Evolutionary conservation across 192 early-diverging fungal genomes (phyloP), one percentile per base, ranked within the genome.

Genomic region (Podila horticola): DNA sequence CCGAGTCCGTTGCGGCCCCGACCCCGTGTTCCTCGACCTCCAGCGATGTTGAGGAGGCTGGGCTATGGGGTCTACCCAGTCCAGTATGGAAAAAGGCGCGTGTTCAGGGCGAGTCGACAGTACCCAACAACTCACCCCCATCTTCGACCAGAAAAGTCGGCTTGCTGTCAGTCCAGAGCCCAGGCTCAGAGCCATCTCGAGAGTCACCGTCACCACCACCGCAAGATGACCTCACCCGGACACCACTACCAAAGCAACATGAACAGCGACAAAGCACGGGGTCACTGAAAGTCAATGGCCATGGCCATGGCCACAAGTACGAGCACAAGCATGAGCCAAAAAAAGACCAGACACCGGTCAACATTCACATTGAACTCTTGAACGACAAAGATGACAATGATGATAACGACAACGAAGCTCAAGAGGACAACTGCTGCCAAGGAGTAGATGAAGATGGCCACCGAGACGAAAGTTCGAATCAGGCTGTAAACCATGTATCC

Each of bases 21-120:
- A 58, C 49, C 22, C n/a, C 69, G 26, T 70, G 55, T 24, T 38
- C 33, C 63, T 26, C 59, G 22, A 29, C 38, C 64, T n/a, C 64
- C 59, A 68, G 31, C 64, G 64, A 61, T 11, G n/a, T 55, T 55
- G 71, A 66, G 33, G 55, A 63, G 29, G 59, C 62, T 49, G 66
- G 26, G 30, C 29, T 71, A 48, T 36, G 52, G 17, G 22, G 31
- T 22, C 60, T 24, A 33, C 70, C 48, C 64, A 79, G 75, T 29
- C 65, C 65, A 29, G 69, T 48, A 3, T 79, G 51, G 64, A 71
- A 67, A 58, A 49, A 62, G 26, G 50, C 70, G 12, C 61, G 62
- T 10, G 70, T 72, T 4, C 70, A 64, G 50, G 57, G 30, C 50
- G 62, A 33, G 30, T 63, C 59, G 11, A 41, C 58, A 33, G 33